A percentile compares a stretch with the other conserved stretches of the same genome.
These are phyloP conservation scores for Saccharata proteae DNA, from an alignment of 2,329 filamentous ascomycete genomes.

Conservation along the genomic window DNA sequence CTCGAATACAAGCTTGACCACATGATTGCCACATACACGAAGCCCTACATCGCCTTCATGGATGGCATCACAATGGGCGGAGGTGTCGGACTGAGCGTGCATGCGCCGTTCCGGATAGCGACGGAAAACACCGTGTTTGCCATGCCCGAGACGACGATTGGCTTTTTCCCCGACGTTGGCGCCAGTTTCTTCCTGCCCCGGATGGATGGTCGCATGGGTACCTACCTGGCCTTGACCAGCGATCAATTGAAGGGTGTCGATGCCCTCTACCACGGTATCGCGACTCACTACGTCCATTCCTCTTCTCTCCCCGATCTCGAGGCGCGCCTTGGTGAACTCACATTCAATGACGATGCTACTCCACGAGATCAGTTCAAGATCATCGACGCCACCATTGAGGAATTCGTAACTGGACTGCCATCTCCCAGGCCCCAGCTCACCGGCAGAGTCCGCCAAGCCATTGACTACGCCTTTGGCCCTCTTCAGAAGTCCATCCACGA, in stretches of 20 bases:
- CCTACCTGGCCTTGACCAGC: constrained; percentile 86
- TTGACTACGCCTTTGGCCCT: constrained; percentile 53
- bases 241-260: constrained; percentile 72
- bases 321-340: constrained; percentile 73
- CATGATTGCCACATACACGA: constrained; percentile 82
- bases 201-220: constrained; percentile 76
- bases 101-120: constrained; percentile 91
- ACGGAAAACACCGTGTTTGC: constrained; percentile 93
- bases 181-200: constrained; percentile 91
- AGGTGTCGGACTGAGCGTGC: constrained; percentile 84
- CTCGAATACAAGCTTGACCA: constrained; percentile 96
- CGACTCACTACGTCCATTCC: constrained; percentile 93
- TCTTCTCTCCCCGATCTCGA: constrained; percentile 72
- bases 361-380: constrained; percentile 52
- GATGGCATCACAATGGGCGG: constrained; percentile 98
- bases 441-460: constrained; percentile 61
- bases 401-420: constrained; percentile 79
- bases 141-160: constrained; percentile 97
- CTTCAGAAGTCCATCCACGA: constrained; percentile 51
- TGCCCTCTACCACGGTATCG: constrained; percentile 80
- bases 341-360: constrained; percentile 66
- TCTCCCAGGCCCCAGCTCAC: constrained; percentile 40
- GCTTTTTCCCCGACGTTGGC: constrained; percentile 97
- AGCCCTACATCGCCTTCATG: constrained; percentile 92
- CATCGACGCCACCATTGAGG: constrained; percentile 81